phyloP scores from a whole-genome alignment of 2,329 filamentous ascomycete genomes.

The Talaromyces sp. region DNA sequence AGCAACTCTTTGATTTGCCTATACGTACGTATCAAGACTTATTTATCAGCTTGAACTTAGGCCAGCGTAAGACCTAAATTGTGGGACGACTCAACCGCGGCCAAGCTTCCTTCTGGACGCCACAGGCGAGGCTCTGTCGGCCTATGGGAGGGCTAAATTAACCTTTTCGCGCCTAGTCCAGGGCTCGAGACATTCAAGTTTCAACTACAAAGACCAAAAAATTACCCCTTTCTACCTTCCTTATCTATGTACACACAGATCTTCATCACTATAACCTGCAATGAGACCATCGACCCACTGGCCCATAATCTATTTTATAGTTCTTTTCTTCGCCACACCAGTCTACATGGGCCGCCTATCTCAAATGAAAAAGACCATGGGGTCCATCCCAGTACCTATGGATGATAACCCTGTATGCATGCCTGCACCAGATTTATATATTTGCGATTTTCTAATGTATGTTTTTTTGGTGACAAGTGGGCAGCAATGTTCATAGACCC shows the following conservation, averaged over 20 bases:
- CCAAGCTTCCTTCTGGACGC: not conserved
- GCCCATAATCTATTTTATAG: not conserved
- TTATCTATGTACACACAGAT: not conserved
- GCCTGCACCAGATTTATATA: too few relatives aligned
- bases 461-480: not conserved
- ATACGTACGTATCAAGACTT: too few relatives aligned
- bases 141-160: not conserved
- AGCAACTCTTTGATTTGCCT: not conserved
- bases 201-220: too few relatives aligned
- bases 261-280: not conserved
- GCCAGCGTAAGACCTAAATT: not conserved
- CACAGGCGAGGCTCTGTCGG: not conserved
- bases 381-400: slow-evolving; percentile 5
- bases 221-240: too few relatives aligned
- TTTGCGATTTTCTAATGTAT: too few relatives aligned
- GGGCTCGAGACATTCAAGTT: not conserved
- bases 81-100: not conserved
- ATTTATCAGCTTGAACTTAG: not conserved
- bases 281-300: not conserved
- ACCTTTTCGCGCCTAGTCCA: not conserved
- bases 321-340: not conserved
- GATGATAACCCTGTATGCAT: slow-evolving; percentile 1
- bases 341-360: slow-evolving; percentile 11
- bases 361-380: not conserved
- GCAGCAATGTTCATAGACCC: slow-evolving; percentile 10